Base-by-base conservation (phyloP, 2,329 filamentous ascomycete genomes). In the Penicillium verrucosum region DNA sequence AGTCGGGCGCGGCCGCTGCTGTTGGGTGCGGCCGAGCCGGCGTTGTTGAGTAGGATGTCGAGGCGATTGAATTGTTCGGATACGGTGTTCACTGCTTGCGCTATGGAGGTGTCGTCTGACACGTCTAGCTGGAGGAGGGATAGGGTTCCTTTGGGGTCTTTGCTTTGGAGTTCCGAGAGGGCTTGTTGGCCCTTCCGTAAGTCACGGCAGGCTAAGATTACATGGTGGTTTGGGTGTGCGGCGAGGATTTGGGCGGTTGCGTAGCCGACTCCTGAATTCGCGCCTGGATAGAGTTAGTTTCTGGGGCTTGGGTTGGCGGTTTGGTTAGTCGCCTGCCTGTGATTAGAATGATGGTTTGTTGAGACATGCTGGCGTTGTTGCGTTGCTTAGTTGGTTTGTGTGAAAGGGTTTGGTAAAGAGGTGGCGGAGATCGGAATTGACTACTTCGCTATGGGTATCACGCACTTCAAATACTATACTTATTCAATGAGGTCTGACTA, bases 71-170 rank as follows among this genome's bases (percentile, higher is more conserved):
- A 65, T 25, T 65, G 32, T 4, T 50, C 16, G 5, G 36, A 25
- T 7, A 68, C 56, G 1, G 18, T 38, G 2, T 51, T 18, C 3
- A 60, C 58, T 0, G 62, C 66, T 18, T 50, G 18, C 2, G 49
- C 12, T 14, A 76, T 75, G 6, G 72, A 73, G 1, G 54, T 46
- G 32, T 75, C 70, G 45, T 65, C 49, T 14, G 66, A 67, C 10
- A 73, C 66, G 54, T 76, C 73, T 2, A 77, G 63, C 21, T 74
- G 61, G 5, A 76, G n/a, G 5, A 70, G 42, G 36, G 69, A 70
- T 8, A 74, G 51, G 1, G 66, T 68, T 47, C 72, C 72, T 4
- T 68, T 61, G 2, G 67, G 62, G 1, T 50, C 21, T 40, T 27
- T 25, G 21, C 9, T 37, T 53, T 58, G 23, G 29, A 64, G 48